Evolutionary conservation across 108 stramenopile species (phyloP).

Genomic region (Nannochloropsis oceanica): DNA sequence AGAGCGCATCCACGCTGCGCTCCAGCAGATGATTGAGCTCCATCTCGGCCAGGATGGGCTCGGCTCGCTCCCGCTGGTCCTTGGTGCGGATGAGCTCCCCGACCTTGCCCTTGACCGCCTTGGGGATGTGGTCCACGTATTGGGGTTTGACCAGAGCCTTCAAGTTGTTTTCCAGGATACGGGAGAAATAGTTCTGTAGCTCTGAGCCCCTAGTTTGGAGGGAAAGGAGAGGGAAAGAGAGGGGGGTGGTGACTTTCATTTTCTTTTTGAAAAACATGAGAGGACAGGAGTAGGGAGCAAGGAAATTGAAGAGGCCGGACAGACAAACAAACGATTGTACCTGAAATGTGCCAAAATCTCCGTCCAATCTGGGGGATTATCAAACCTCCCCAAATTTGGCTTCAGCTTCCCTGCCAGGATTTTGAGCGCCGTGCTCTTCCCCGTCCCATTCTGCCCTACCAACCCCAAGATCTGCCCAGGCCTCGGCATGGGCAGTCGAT

Average conservation of each 20-base stretch:
- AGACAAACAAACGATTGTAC: neutral
- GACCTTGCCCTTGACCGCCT: conserved; percentile 64
- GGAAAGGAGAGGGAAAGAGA: neutral
- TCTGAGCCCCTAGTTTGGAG: conserved; percentile 82
- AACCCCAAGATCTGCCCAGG: conserved; percentile 89
- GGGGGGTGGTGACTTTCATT: neutral
- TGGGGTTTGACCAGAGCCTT: conserved; percentile 98
- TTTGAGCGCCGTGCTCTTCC: conserved; percentile 77
- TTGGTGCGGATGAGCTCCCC: conserved; percentile 66
- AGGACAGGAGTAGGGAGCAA: neutral
- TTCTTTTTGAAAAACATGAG: neutral
- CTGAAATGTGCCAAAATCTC: conserved; percentile 90
- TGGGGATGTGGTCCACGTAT: conserved; percentile 96
- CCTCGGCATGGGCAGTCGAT: conserved; percentile 94
- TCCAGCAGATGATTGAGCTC: conserved; percentile 79
- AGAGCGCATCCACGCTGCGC: conserved; percentile 77
- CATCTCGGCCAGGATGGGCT: conserved; percentile 53
- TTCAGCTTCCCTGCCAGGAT: conserved; percentile 93
- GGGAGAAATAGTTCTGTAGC: conserved; percentile 96
- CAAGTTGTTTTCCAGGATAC: conserved; percentile 88
- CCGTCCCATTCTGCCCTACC: conserved; percentile 97
- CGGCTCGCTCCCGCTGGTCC: conserved; percentile 45
- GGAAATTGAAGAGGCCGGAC: neutral
- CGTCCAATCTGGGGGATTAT: conserved; percentile 92
- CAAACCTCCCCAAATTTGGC: conserved; percentile 80